Evolutionary conservation across 2,329 filamentous ascomycete genomes (phyloP), one percentile per base, ranked within the genome.

Genomic region (Ophiostoma sp.): DNA sequence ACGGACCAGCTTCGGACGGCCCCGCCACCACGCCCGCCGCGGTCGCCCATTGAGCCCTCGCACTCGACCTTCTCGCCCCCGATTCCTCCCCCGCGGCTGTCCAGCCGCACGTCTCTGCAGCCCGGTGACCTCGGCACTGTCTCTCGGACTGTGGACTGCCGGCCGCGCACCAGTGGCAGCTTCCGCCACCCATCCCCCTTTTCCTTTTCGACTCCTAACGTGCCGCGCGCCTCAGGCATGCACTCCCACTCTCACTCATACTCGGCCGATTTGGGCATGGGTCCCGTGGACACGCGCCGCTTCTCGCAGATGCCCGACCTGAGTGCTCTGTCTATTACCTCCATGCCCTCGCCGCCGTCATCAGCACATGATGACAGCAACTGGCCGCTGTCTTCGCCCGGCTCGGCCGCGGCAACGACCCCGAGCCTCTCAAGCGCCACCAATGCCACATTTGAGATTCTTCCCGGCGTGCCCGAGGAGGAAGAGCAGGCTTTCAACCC

Each of bases 401-500:
- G 49, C 49, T 8, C 77, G 7, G 73, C 75, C n/a, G 75, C 75
- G 8, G 40, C 65, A 67, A 70, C 72, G 7, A 27, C 41, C 36
- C 5, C 60, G 40, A 11, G 60, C 40, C 38, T 40, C 27, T 38
- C 41, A 70, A 45, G 64, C 2, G 18, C 69, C 5, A 45, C 66
- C 1, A 58, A 69, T 5, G 44, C 69, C 9, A 44, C 77, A 9
- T 81, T 78, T 69, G 81, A 82, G 67, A 77, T 81, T 27, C 77
- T 89, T 18, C 80, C 85, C 5, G 83, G 87, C 72, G 86, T 89
- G 4, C 84, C 86, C 0, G 86, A 89, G 73, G 86, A 89, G 73
- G 86, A 89, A 45, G 86, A 88, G 71, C 79, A 36, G 7, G 14
- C 12, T 1, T 76, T 74, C 66, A 74, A 74, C 44, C 52, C 41